A percentile compares a stretch with the other conserved stretches of the same genome.
Evolutionary conservation across 768 basidiomycete genomes (phyloP).

Genomic region (Strobilomyces echinocephalus): DNA sequence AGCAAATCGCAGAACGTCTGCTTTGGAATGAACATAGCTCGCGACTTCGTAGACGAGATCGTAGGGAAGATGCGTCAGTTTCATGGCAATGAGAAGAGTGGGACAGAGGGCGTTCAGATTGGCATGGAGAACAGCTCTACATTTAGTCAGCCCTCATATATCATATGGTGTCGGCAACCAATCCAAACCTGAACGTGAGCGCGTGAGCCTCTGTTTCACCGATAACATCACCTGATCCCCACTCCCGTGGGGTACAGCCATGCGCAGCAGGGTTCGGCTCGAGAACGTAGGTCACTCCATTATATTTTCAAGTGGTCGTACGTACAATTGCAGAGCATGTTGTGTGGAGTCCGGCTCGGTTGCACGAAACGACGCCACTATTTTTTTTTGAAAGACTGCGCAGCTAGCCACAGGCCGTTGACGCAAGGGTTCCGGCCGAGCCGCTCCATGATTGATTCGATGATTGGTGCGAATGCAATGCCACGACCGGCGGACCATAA

Average conservation of each 20-base stretch:
- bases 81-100: conserved; percentile 8
- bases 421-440: no score
- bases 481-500: no score
- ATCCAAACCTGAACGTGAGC: background rate
- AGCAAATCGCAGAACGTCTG: conserved; percentile 55
- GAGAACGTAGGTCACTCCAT: background rate
- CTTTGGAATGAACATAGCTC: conserved; percentile 43
- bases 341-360: background rate
- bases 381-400: no score
- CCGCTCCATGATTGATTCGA: no score
- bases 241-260: background rate
- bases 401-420: no score
- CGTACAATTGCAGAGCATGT: background rate
- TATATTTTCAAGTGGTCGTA: background rate
- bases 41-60: conserved; percentile 70
- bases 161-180: background rate
- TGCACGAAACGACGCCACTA: no score
- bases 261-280: background rate
- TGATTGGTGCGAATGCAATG: no score
- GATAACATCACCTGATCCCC: background rate
- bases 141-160: conserved; percentile 2
- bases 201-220: background rate
- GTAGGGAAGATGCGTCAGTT: conserved; percentile 36
- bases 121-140: background rate
- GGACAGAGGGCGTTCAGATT: background rate